Evolutionary conservation across 192 early-diverging fungal genomes (phyloP).

Genomic region (Coemansia javaensis): DNA sequence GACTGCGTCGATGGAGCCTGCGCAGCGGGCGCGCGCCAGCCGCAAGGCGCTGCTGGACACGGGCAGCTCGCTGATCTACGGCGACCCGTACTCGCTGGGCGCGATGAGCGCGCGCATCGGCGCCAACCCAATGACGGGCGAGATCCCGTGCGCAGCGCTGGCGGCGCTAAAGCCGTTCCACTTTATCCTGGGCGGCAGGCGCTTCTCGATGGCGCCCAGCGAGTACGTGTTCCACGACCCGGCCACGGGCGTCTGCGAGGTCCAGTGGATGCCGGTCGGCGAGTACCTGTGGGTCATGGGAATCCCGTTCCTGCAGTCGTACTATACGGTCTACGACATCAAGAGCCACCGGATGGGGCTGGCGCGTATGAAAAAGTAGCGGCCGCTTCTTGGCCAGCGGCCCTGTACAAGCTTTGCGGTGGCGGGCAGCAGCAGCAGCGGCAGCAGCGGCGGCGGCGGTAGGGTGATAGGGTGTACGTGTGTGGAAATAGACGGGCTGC

Average conservation of each 20-base stretch:
- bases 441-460: no score
- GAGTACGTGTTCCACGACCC: constrained; percentile 49
- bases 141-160: constrained; percentile 27
- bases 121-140: constrained; percentile 31
- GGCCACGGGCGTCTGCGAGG: constrained; percentile 30
- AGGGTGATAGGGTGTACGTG: no score
- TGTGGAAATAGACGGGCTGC: no score
- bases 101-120: constrained; percentile 46
- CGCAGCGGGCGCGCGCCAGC: constrained; percentile 35
- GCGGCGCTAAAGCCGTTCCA: constrained; percentile 40
- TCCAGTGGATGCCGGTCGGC: constrained; percentile 52
- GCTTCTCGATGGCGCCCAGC: constrained; percentile 35
- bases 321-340: constrained; percentile 52
- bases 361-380: constrained; percentile 19
- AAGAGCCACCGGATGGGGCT: constrained; percentile 39
- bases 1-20: constrained; percentile 4
- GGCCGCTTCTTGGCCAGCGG: not conserved
- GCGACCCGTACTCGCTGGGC: constrained; percentile 36
- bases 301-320: constrained; percentile 43
- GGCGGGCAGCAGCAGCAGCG: no score
- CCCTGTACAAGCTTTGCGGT: not conserved
- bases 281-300: constrained; percentile 51
- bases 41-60: constrained; percentile 48
- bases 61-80: constrained; percentile 45
- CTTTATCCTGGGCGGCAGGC: constrained; percentile 44